Evolutionary conservation across 768 basidiomycete species (phyloP).

Genomic region (Leccinum boreale): DNA sequence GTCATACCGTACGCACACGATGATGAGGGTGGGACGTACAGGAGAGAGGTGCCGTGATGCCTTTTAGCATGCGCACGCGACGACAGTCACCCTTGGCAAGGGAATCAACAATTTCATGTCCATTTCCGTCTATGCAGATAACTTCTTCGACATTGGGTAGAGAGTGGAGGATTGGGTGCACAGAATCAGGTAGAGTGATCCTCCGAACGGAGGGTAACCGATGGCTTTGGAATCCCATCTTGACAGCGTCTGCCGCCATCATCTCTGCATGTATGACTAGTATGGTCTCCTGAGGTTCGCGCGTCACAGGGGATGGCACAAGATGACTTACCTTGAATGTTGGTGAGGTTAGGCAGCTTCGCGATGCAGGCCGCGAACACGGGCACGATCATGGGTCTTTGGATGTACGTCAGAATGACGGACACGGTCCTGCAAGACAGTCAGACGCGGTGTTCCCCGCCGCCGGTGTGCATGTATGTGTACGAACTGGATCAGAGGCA

Average conservation of each 20-base stretch:
- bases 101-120: conserved; percentile 3
- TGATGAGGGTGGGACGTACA: conserved; percentile 6
- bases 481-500: conserved; percentile 5
- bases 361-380: conserved; percentile 8
- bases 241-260: conserved; percentile 2
- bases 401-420: neutral
- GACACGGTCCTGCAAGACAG: neutral
- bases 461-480: neutral
- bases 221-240: conserved; percentile 7
- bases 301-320: neutral
- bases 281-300: neutral
- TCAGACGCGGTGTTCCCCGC: neutral
- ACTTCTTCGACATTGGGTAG: conserved; percentile 11
- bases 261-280: neutral
- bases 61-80: conserved; percentile 7
- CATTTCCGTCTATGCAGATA: conserved; percentile 3
- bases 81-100: conserved; percentile 5
- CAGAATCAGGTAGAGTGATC: conserved; percentile 6
- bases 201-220: conserved; percentile 10
- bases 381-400: neutral
- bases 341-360: conserved; percentile 3
- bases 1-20: neutral
- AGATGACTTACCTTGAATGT: conserved; percentile 5
- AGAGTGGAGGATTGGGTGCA: conserved; percentile 7
- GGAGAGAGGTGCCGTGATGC: neutral